Evolutionary conservation across 192 early-diverging fungal species (phyloP).

Genomic region (Entophlyctis luteolus): DNA sequence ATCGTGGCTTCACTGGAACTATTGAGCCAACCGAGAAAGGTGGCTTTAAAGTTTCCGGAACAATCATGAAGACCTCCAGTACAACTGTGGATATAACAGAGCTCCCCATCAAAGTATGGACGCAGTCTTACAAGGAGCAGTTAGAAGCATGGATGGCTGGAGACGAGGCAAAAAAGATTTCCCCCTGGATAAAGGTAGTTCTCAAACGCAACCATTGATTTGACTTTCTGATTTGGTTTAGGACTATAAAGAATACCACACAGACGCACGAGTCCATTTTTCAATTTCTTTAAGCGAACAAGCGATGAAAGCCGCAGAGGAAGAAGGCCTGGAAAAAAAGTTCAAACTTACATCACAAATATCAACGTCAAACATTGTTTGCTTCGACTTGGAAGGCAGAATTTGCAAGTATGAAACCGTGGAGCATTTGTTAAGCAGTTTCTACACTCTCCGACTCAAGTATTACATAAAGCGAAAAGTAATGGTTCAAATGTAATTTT

Average conservation of each 20-base stretch:
- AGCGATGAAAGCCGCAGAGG: slow-evolving; percentile 67
- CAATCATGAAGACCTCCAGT: slow-evolving; percentile 64
- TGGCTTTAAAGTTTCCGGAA: slow-evolving; percentile 63
- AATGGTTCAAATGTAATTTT: slow-evolving; percentile 6
- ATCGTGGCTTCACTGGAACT: slow-evolving; percentile 80
- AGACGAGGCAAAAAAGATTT: slow-evolving; percentile 44
- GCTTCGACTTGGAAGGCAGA: slow-evolving; percentile 83
- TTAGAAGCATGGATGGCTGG: slow-evolving; percentile 73
- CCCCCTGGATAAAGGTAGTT: slow-evolving; percentile 32
- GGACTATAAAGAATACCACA: slow-evolving; percentile 71
- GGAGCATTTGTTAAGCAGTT: slow-evolving; percentile 81
- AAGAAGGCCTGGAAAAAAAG: slow-evolving; percentile 74
- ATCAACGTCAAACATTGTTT: slow-evolving; percentile 86
- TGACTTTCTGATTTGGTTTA: slow-evolving; percentile 4
- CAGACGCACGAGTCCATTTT: slow-evolving; percentile 63
- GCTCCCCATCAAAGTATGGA: slow-evolving; percentile 86
- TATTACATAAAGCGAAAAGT: slow-evolving; percentile 90
- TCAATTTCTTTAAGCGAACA: slow-evolving; percentile 59
- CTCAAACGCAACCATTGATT: not conserved
- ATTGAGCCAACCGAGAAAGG: slow-evolving; percentile 61
- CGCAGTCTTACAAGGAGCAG: slow-evolving; percentile 78
- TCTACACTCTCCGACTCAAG: slow-evolving; percentile 76
- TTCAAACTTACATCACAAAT: slow-evolving; percentile 75
- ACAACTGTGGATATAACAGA: slow-evolving; percentile 82
- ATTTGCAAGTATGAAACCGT: slow-evolving; percentile 74